phyloP scores from a whole-genome alignment of 2,329 filamentous ascomycete genomes.

The Xylaria sp. region DNA sequence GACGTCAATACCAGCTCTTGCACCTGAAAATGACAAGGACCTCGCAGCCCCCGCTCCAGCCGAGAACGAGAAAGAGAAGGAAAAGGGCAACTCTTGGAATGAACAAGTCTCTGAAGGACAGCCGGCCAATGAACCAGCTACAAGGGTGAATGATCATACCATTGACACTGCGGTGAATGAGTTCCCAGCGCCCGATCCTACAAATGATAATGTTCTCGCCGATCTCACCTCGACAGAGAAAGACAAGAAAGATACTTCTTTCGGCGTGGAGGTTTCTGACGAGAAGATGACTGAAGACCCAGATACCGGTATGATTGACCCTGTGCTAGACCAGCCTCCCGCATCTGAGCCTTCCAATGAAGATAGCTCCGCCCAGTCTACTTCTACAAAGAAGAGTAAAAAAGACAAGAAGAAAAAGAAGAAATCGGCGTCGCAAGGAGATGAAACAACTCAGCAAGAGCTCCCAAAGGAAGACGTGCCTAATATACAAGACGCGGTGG shows the following conservation, averaged over 20 bases:
- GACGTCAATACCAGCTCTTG: neutral
- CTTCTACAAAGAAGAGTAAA: slow-evolving; percentile 48
- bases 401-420: slow-evolving; percentile 48
- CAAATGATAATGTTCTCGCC: slow-evolving; percentile 2
- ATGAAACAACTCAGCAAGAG: neutral
- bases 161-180: neutral
- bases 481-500: slow-evolving; percentile 1
- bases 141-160: neutral
- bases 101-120: slow-evolving; percentile 3
- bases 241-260: neutral
- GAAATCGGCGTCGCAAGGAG: slow-evolving; percentile 20
- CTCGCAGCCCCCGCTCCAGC: slow-evolving; percentile 23
- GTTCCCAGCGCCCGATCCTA: neutral
- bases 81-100: slow-evolving; percentile 26
- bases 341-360: slow-evolving; percentile 21
- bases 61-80: slow-evolving; percentile 36
- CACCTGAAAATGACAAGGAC: neutral
- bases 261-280: neutral
- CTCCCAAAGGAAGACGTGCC: slow-evolving; percentile 11
- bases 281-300: neutral
- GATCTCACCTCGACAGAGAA: slow-evolving; percentile 39
- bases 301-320: neutral
- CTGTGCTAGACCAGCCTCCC: neutral
- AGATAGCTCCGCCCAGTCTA: slow-evolving; percentile 21
- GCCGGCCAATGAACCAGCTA: neutral